Evolutionary conservation across 1,284 basidiomycete genomes (phyloP), one percentile per base, ranked within the genome.

Genomic region (Retiboletus flavoniger): DNA sequence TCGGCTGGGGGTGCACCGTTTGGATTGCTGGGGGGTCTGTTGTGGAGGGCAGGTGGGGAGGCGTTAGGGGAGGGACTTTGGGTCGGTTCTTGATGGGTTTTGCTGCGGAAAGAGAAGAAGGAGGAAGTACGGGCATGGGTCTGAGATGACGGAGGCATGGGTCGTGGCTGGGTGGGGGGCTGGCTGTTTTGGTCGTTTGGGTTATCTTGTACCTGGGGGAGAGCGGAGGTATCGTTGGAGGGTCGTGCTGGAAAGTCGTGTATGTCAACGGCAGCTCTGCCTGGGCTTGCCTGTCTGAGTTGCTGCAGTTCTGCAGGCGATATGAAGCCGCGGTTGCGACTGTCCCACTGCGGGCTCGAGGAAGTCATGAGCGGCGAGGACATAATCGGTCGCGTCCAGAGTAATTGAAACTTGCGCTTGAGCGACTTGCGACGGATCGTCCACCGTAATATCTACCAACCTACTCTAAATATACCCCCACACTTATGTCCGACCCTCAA

Each of bases 231-330:
- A 54, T 56, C 63, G 58, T 54, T 65, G 32, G 50, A 14, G 36
- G 45, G 65, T 59, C 63, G 65, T 58, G 71, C 60, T 54, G 68
- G 53, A 62, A 72, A 63, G 61, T 74, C 64, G 69, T 74, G 71
- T 54, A 68, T 32, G 50, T 70, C 67, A 40, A 47, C 56, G 41
- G 6, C 17, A 3, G 39, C 61, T 53, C 70, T 66, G 52, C 56
- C 62, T 40, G 71, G 72, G 16, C 70, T 67, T 0, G 68, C 38
- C 50, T 72, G 74, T 55, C 67, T 63, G 40, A 75, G 72, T 47
- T 78, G 76, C 56, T 78, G 78, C 1, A 81, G 72, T 47, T 74
- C 76, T 14, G 77, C 69, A 13, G 79, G 80, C 4, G 78, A 75
- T 39, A 81, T 73, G 58, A 82, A 81, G 24, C 75, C 74, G 21